Evolutionary conservation across 345 rosid species (phyloP), one percentile per base, ranked within the genome.

Genomic region (Rhodamnia argentea): DNA sequence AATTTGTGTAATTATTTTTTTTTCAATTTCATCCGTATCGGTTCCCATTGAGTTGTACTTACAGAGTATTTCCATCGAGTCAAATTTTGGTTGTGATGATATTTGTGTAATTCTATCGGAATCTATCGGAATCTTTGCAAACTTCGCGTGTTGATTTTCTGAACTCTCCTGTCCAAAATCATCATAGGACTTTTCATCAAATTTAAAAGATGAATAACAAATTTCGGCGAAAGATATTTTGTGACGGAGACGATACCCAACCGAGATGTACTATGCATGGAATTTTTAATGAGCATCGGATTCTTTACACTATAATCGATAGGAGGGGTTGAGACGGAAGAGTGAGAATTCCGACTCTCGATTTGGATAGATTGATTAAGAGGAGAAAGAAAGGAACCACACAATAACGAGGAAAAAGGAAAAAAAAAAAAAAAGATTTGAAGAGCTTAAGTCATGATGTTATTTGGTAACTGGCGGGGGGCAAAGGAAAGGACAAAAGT

Each of bases 401-500:
- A n/a, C n/a, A 0, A 59, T n/a, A n/a, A 13, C 16, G 2, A 58
- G 29, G 6, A n/a, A 0, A 58, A 59, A n/a, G 32, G 16, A 59
- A 6, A 14, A n/a, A n/a, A n/a, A 59, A 6, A 14, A n/a, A n/a
- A n/a, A 7, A 29, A 29, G 20, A 62, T 62, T 13, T 0, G 75
- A 14, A 62, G 75, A 18, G 37, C 7, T 60, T 60, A 18, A 62
- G 5, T 8, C 27, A 27, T 27, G 9, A 0, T n/a, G 74, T 27
- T 13, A 0, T 59, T 59, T 26, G 15, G 32, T 24, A 14, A 26
- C 29, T 0, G 23, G 16, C 0, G 16, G 0, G 64, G 64, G 8
- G 26, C 12, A 59, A 26, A 5, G 13, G 0, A 5, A 0, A 0
- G 16, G 2, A 4, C 12, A 59, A 59, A n/a, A 1, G 0, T 11